phyloP scores from a whole-genome alignment of 768 basidiomycete species.

The Amanita thiersii region DNA sequence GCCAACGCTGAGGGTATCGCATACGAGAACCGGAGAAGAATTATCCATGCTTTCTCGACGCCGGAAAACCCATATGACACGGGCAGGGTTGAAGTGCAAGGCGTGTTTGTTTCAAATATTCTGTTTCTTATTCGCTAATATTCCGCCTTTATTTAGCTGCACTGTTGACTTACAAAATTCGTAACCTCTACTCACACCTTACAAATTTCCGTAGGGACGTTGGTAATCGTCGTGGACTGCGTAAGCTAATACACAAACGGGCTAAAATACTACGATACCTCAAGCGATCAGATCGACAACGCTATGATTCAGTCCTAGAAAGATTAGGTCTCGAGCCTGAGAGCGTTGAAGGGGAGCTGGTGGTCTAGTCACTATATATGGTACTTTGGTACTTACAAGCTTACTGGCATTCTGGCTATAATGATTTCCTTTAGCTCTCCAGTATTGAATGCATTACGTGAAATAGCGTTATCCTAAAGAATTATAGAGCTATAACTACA shows the following conservation, averaged over 20 bases:
- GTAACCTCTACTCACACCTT: constrained; percentile 73
- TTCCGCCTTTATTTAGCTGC: constrained; percentile 47
- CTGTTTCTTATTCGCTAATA: background rate
- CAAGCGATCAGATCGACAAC: constrained; percentile 48
- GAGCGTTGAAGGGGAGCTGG: constrained; percentile 86
- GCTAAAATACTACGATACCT: constrained; percentile 80
- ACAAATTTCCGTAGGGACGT: constrained; percentile 63
- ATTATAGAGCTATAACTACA: background rate
- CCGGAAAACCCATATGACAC: constrained; percentile 62
- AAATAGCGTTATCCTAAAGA: background rate
- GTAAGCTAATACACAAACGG: constrained; percentile 72
- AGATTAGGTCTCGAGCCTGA: constrained; percentile 70
- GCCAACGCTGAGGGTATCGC: constrained; percentile 83
- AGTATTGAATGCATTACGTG: too few relatives aligned
- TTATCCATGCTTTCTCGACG: constrained; percentile 72
- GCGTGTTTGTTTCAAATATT: constrained; percentile 32
- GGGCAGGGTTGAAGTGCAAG: constrained; percentile 86
- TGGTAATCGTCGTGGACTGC: constrained; percentile 68
- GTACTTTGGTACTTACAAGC: too few relatives aligned
- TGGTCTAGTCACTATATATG: too few relatives aligned
- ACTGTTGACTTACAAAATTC: constrained; percentile 78
- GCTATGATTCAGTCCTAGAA: constrained; percentile 67
- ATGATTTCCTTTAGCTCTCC: too few relatives aligned
- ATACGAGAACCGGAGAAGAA: constrained; percentile 76
- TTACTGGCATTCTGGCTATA: too few relatives aligned